These are phyloP conservation scores for Hypholoma sublateritium DNA, from an alignment of 768 basidiomycete genomes.

Conservation along the genomic window DNA sequence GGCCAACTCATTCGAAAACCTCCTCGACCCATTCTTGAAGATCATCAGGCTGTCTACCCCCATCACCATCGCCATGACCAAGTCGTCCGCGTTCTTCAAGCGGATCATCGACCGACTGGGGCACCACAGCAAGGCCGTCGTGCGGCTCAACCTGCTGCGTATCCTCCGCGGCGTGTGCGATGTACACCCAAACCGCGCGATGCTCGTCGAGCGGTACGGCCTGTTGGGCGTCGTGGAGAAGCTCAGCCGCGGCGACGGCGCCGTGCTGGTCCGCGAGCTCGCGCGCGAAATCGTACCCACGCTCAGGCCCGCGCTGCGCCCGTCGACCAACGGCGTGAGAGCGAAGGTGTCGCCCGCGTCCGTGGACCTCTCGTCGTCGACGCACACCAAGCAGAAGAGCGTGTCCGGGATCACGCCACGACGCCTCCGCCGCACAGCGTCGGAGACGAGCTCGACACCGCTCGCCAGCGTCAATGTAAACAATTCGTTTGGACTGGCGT, in stretches of 20 bases:
- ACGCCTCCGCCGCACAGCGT: conserved; percentile 65
- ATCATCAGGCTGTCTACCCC: conserved; percentile 78
- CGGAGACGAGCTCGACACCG: conserved; percentile 52
- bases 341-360: conserved; percentile 11
- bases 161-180: conserved; percentile 87
- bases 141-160: conserved; percentile 86
- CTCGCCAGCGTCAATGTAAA: conserved; percentile 20
- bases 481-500: conserved; percentile 5
- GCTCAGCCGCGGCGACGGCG: conserved; percentile 82
- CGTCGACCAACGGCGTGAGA: conserved; percentile 37
- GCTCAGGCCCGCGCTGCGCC: conserved; percentile 69
- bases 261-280: conserved; percentile 87
- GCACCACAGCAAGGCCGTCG: conserved; percentile 76
- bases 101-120: conserved; percentile 81
- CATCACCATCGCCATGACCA: conserved; percentile 76
- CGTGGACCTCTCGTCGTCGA: conserved; percentile 14
- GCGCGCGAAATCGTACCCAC: conserved; percentile 84
- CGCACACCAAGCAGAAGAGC: conserved; percentile 5
- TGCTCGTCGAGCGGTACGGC: conserved; percentile 81
- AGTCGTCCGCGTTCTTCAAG: conserved; percentile 78
- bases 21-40: conserved; percentile 92
- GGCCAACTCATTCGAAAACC: conserved; percentile 87
- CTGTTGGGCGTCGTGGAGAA: conserved; percentile 78
- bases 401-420: conserved; percentile 52
- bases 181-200: conserved; percentile 80